Conservation (phyloP, 1,284 basidiomycete genomes). For the Microbotryomycetes sp. region DNA sequence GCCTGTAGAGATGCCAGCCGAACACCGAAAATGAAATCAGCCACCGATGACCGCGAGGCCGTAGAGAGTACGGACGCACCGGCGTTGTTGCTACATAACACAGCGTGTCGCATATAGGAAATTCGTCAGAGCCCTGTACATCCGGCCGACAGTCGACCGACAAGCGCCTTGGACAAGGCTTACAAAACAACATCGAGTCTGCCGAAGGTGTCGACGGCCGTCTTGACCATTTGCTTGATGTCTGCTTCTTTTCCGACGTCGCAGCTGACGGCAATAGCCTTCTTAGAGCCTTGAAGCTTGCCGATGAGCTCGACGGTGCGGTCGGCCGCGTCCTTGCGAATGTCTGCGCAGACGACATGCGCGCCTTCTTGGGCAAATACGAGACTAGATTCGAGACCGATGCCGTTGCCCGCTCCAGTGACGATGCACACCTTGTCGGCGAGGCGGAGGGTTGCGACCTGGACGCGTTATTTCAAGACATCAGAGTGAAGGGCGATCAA, state of each 20-base stretch:
- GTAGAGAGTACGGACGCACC: conserved; percentile 46
- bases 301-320: conserved; percentile 60
- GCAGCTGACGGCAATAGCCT: conserved; percentile 63
- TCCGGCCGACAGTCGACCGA: background rate
- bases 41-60: background rate
- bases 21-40: background rate
- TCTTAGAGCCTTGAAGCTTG: conserved; percentile 48
- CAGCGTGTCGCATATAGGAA: conserved; percentile 10
- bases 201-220: conserved; percentile 73
- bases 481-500: background rate
- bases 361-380: conserved; percentile 83
- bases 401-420: conserved; percentile 53
- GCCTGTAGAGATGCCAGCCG: conserved; percentile 44
- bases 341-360: conserved; percentile 65
- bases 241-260: conserved; percentile 86
- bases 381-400: conserved; percentile 85
- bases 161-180: conserved; percentile 34
- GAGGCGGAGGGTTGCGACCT: conserved; percentile 26
- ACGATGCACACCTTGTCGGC: conserved; percentile 40
- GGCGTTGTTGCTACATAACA: conserved; percentile 58
- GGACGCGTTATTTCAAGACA: background rate
- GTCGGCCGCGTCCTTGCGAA: conserved; percentile 67
- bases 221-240: conserved; percentile 70
- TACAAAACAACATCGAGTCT: conserved; percentile 82
- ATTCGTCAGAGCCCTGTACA: background rate